A percentile compares a stretch with the other conserved stretches of the same genome.
phyloP scores from a whole-genome alignment of 768 basidiomycete genomes.

The Coprinellus micaceus region DNA sequence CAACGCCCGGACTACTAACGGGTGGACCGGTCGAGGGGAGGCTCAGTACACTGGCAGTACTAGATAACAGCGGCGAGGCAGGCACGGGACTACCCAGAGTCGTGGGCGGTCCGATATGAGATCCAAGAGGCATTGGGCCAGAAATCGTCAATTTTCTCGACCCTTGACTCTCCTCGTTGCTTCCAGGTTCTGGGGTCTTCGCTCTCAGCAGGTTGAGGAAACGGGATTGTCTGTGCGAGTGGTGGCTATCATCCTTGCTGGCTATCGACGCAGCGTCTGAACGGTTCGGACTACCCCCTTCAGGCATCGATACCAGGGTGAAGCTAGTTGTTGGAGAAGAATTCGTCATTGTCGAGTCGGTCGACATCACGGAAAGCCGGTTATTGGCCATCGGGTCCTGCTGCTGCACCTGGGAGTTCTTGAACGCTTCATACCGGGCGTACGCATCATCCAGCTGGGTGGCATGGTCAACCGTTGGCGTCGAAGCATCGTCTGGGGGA shows the following conservation, averaged over 20 bases:
- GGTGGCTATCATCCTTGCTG: background rate
- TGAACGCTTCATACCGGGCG: constrained; percentile 84
- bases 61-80: background rate
- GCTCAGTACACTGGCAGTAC: no score
- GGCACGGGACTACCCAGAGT: background rate
- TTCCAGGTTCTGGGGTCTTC: constrained; percentile 42
- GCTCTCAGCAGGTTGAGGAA: constrained; percentile 19
- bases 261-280: background rate
- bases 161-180: constrained; percentile 18
- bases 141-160: constrained; percentile 56
- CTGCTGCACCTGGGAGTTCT: constrained; percentile 38
- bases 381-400: constrained; percentile 29
- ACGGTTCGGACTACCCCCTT: background rate
- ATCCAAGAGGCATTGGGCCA: constrained; percentile 52
- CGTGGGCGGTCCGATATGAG: constrained; percentile 3
- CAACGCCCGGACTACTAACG: no score
- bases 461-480: constrained; percentile 35
- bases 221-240: constrained; percentile 24
- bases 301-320: background rate
- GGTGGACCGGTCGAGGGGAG: no score
- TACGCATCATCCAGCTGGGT: constrained; percentile 76
- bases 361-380: constrained; percentile 63
- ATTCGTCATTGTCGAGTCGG: constrained; percentile 27
- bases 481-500: constrained; percentile 21
- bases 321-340: constrained; percentile 9